Conservation (phyloP, 805 yeast species). For the Diddensiella santjacobensis region DNA sequence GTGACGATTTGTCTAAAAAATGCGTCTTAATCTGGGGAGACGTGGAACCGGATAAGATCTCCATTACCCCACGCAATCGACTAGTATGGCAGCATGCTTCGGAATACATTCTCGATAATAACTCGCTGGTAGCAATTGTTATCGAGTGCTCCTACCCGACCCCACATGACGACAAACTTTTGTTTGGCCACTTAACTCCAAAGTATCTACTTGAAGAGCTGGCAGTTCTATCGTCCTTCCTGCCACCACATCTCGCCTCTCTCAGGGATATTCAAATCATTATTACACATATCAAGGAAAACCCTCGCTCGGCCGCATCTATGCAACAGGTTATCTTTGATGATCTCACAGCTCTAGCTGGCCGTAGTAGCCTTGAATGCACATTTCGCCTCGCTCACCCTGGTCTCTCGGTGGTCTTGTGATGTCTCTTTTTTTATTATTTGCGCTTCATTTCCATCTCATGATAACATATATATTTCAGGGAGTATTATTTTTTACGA, state of each 20-base stretch:
- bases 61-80: slow-evolving; percentile 38
- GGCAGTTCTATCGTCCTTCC: slow-evolving; percentile 17
- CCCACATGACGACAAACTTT: slow-evolving; percentile 41
- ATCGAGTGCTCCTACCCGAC: slow-evolving; percentile 73
- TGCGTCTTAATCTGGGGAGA: slow-evolving; percentile 74
- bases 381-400: slow-evolving; percentile 15
- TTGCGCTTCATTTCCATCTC: too few species aligned
- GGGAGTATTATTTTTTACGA: too few species aligned
- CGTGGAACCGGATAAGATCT: slow-evolving; percentile 62
- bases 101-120: slow-evolving; percentile 38
- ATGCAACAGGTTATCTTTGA: slow-evolving; percentile 11
- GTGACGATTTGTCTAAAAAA: slow-evolving; percentile 33
- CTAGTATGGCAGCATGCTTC: slow-evolving; percentile 58
- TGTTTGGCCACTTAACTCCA: slow-evolving; percentile 85
- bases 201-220: slow-evolving; percentile 57
- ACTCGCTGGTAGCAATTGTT: slow-evolving; percentile 50
- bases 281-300: slow-evolving; percentile 48
- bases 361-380: slow-evolving; percentile 12
- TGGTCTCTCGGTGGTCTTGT: slow-evolving; percentile 11
- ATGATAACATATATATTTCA: too few species aligned
- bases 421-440: background rate
- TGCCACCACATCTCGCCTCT: slow-evolving; percentile 23
- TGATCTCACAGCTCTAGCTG: slow-evolving; percentile 18
- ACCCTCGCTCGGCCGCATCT: slow-evolving; percentile 12
- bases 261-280: slow-evolving; percentile 45